phyloP scores from a whole-genome alignment of 2,329 filamentous ascomycete genomes.

The Metarhizium sp. region DNA sequence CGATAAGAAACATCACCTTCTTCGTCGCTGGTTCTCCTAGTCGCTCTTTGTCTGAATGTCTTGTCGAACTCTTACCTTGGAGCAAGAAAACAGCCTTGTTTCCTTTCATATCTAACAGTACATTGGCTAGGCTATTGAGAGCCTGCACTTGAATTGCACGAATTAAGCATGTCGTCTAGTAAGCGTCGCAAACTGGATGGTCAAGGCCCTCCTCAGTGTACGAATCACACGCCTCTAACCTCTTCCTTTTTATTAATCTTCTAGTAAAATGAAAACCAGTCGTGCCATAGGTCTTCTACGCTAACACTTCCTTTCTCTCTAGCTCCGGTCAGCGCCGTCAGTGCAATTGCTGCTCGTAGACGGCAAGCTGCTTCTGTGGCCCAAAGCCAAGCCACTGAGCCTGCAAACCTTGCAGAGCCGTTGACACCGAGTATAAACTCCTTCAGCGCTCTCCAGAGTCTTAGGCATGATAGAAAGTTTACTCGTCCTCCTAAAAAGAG shows the following conservation, averaged over 20 bases:
- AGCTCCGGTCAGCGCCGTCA: slow-evolving; percentile 24
- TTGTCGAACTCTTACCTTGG: background rate
- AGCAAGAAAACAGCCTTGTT: background rate
- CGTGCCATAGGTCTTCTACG: background rate
- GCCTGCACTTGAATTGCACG: background rate
- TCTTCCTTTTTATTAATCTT: background rate
- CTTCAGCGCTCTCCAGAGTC: slow-evolving; percentile 18
- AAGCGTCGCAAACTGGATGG: slow-evolving; percentile 26
- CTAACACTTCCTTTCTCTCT: background rate
- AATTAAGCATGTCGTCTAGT: slow-evolving; percentile 15
- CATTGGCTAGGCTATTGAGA: background rate
- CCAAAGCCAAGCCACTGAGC: background rate
- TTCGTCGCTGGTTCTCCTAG: background rate
- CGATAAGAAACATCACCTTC: background rate
- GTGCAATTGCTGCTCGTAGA: slow-evolving; percentile 26
- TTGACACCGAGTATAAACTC: slow-evolving; percentile 16
- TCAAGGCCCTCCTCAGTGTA: slow-evolving; percentile 19
- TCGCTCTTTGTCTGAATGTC: background rate
- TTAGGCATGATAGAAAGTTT: slow-evolving; percentile 5
- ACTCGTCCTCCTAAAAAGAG: slow-evolving; percentile 12
- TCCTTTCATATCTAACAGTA: background rate
- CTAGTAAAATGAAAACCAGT: background rate
- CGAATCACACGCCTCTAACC: slow-evolving; percentile 6
- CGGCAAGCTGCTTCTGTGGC: slow-evolving; percentile 13
- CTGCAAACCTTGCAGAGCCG: slow-evolving; percentile 10